Base-by-base conservation (phyloP, 2,329 filamentous ascomycete genomes). In the Alternaria panax region DNA sequence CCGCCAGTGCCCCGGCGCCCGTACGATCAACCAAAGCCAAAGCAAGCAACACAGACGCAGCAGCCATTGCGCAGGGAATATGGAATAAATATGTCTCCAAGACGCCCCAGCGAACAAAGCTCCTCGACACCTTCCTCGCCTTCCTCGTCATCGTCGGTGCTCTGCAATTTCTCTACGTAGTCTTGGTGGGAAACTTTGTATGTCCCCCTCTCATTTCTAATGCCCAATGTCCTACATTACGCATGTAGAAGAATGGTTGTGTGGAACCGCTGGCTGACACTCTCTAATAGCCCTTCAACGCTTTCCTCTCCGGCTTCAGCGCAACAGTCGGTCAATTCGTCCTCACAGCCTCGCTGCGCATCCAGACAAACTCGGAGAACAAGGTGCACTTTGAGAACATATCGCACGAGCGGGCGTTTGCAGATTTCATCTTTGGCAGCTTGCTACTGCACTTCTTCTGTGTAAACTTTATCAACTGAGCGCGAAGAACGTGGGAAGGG, bases 401-500 rank as follows among this genome's bases (percentile, higher is more conserved):
- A 63, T 94, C 91, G 56, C 90, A 91, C 69, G 92, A 96, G 81
- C 87, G 92, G 78, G 94, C 95, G 38, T 99, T 99, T 79, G 93
- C 95, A 75, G 95, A 99, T 82, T 99, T 91, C 77, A 86, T 99
- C 61, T 92, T 97, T 71, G 95, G 94, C 78, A 97, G 93, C 79
- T 79, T 99, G 78, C 92, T 98, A 77, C 82, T 98, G 79, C 95
- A 99, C 83, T 97, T 98, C 83, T 99, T 99, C 85, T 97, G 93
- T 81, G 89, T 98, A 78, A 99, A 99, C 86, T 99, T 99, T 80
- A 98, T 99, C 84, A 99, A 99, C 86, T 99, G 85, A 84, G 69
- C n/a, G 50, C 45, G 42, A 7, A 32, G 25, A 9, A 20, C 18
- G 18, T 20, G 34, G 50, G 18, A 25, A 27, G 28, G 25, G 16